These are phyloP conservation scores for Talaromyces ruber DNA, from an alignment of 495 filamentous ascomycete genomes.

Conservation along the genomic window DNA sequence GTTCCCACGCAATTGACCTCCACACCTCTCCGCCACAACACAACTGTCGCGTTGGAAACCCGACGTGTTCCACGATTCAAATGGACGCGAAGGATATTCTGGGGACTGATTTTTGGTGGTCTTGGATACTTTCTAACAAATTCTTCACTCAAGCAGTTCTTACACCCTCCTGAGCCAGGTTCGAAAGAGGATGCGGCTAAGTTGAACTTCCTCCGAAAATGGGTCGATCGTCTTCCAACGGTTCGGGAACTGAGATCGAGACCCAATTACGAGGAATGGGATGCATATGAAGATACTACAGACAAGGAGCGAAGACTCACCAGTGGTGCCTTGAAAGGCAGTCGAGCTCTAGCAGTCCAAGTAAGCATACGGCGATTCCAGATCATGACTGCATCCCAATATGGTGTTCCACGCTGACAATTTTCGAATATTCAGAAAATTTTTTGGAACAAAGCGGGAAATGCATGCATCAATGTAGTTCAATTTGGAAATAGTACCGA, in stretches of 20 bases:
- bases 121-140: conserved; percentile 20
- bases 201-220: conserved; percentile 16
- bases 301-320: conserved; percentile 27
- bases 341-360: conserved; percentile 33
- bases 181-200: conserved; percentile 18
- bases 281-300: conserved; percentile 46
- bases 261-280: conserved; percentile 41
- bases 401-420: conserved; percentile 16
- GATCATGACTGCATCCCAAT: neutral
- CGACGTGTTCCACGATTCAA: conserved; percentile 14
- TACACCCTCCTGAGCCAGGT: conserved; percentile 23
- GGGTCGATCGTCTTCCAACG: conserved; percentile 38
- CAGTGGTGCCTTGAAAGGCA: conserved; percentile 31
- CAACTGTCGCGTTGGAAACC: conserved; percentile 13
- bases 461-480: conserved; percentile 44
- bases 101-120: conserved; percentile 25
- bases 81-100: conserved; percentile 33
- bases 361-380: conserved; percentile 12
- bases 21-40: conserved; percentile 11
- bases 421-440: conserved; percentile 22
- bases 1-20: conserved; percentile 4
- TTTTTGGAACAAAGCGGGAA: conserved; percentile 43
- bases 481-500: conserved; percentile 53
- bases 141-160: conserved; percentile 17
- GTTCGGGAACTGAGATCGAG: conserved; percentile 44